Percentiles rank a stretch among this genome's conserved stretches.
These are phyloP conservation scores for Pleomassaria siparia DNA, from an alignment of 2,329 filamentous ascomycete genomes.

Conservation along the genomic window DNA sequence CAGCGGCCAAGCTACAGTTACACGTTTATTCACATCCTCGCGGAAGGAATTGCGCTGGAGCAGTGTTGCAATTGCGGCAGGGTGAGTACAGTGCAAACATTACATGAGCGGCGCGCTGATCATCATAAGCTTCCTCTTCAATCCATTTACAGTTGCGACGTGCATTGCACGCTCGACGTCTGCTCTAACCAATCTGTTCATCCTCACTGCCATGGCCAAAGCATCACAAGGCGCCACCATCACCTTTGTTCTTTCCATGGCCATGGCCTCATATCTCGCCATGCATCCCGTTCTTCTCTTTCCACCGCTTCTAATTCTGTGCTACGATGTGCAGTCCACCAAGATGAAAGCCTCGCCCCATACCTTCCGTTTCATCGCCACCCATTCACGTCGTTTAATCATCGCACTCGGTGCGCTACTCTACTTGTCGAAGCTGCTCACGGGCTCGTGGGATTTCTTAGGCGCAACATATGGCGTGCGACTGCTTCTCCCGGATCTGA, in stretches of 20 bases:
- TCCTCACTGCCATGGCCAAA: slow-evolving; percentile 79
- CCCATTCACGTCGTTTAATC: slow-evolving; percentile 56
- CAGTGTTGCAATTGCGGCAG: slow-evolving; percentile 73
- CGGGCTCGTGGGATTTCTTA: slow-evolving; percentile 84
- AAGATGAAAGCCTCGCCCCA: slow-evolving; percentile 32
- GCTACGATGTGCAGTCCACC: slow-evolving; percentile 54
- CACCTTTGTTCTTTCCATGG: slow-evolving; percentile 79
- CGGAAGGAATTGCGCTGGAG: slow-evolving; percentile 75
- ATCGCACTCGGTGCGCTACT: slow-evolving; percentile 58
- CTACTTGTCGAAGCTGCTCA: slow-evolving; percentile 70
- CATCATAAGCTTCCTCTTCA: slow-evolving; percentile 78
- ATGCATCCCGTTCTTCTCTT: slow-evolving; percentile 89
- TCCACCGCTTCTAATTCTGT: slow-evolving; percentile 77
- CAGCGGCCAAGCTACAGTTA: slow-evolving; percentile 75
- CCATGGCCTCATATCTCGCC: slow-evolving; percentile 86
- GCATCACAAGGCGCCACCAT: slow-evolving; percentile 71
- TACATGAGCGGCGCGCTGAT: slow-evolving; percentile 16
- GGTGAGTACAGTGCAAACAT: slow-evolving; percentile 52
- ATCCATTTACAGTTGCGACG: slow-evolving; percentile 88
- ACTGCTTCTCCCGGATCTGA: slow-evolving; percentile 85
- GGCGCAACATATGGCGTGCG: slow-evolving; percentile 90
- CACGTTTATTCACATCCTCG: slow-evolving; percentile 75
- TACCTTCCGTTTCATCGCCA: slow-evolving; percentile 54
- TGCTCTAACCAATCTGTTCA: slow-evolving; percentile 84
- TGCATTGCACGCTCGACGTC: slow-evolving; percentile 88